Base-by-base conservation (phyloP, 2,329 filamentous ascomycete species). In the Setomelanomma holmii region DNA sequence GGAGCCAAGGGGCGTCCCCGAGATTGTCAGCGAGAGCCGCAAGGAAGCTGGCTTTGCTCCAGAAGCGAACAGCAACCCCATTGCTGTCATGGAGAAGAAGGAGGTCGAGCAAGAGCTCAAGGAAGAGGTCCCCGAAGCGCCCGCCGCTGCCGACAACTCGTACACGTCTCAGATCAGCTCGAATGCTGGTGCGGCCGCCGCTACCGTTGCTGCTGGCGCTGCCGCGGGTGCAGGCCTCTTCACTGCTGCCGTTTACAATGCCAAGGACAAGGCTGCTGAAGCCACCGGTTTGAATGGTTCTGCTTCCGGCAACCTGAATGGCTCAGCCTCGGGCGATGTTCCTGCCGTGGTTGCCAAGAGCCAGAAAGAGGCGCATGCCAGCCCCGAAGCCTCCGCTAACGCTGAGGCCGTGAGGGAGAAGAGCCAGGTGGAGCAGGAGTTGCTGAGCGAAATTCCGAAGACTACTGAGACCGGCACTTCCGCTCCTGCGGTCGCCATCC, bases 11-110 rank as follows among this genome's bases (percentile, higher is more conserved):
- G 71, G 64, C 53, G 64, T 75, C 19, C 87, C 87, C 23, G 82
- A 84, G 55, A 75, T 88, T 35, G 89, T 92, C 45, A 87, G 84
- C 68, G 84, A 91, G 66, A 90, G 87, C 76, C 88, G 92, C 68
- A 79, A 86, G 61, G 83, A 86, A 69, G 88, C 88, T 17, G 75
- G 84, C 46, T 79, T 81, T 38, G 77, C 80, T 5, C 84, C 88
- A n/a, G 89, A 91, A 70, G 88, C 89, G 10, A 87, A 86, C 61
- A 87, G 82, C 33, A 80, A 86, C 51, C 76, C 84, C 23, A 79
- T 83, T 36, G 88, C 89, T 66, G 87, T 92, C 6, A 74, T 81
- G 61, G 89, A 90, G 64, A 92, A 92, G 83, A 84, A 83, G 51
- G 80, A 82, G 51, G 81, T 91, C 4, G 89, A 92, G 78, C 78